Evolutionary conservation across 2,329 filamentous ascomycete genomes (phyloP).

Genomic region (Phialophora chinensis): DNA sequence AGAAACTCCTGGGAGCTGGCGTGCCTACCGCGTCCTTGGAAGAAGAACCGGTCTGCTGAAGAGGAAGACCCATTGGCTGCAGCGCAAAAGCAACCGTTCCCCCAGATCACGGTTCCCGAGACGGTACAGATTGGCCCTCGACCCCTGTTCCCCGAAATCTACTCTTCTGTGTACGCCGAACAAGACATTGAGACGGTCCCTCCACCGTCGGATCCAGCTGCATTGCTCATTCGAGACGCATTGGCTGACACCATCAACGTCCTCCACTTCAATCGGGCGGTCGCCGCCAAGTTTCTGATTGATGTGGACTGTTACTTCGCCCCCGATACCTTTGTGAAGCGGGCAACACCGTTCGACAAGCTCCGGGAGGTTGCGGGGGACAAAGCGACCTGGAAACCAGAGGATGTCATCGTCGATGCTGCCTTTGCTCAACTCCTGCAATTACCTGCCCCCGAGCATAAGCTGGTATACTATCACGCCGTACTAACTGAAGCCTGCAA

Average conservation of each 20-base stretch:
- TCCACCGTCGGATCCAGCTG: constrained; percentile 73
- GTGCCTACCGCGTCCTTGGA: constrained; percentile 65
- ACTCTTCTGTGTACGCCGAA: constrained; percentile 87
- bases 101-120: constrained; percentile 74
- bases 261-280: constrained; percentile 88
- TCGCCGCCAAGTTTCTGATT: constrained; percentile 85
- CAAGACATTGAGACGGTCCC: constrained; percentile 92
- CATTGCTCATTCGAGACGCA: constrained; percentile 82
- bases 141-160: constrained; percentile 87
- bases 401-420: constrained; percentile 95
- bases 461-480: constrained; percentile 94
- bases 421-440: constrained; percentile 95
- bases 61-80: constrained; percentile 65
- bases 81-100: constrained; percentile 75
- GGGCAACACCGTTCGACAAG: constrained; percentile 89
- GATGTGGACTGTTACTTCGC: constrained; percentile 96
- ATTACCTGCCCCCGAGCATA: constrained; percentile 85
- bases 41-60: constrained; percentile 47
- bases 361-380: constrained; percentile 69
- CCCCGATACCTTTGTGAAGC: constrained; percentile 86
- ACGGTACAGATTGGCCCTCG: constrained; percentile 75
- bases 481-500: constrained; percentile 95
- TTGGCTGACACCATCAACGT: constrained; percentile 93
- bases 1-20: constrained; percentile 75
- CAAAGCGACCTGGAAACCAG: constrained; percentile 89